Evolutionary conservation across 225 moss, liverwort and hornwort genomes (phyloP), one percentile per base, ranked within the genome.

Genomic region (Sphagnum tenellum): DNA sequence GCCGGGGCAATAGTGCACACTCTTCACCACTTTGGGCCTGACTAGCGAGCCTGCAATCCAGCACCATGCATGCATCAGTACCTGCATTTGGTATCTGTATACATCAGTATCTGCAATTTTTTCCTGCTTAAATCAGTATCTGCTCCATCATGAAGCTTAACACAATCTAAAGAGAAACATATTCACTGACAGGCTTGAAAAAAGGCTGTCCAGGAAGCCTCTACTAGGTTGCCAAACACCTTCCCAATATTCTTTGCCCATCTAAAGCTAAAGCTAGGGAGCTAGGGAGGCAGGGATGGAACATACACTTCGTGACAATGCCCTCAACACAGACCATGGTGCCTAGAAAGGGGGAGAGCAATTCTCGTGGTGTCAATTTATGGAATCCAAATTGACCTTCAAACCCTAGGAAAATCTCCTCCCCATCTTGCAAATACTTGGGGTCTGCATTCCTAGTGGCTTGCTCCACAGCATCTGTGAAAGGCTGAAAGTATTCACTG

Each of bases 371-470:
- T 60, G 88, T 86, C 4, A 91, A 83, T 65, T 74, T 76, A 69
- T 88, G 88, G 57, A 88, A 88, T n/a, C 91, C 91, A 56, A 91
- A 91, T 48, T 76, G 79, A 11, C 91, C 91, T 74, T 91, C 88
- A 29, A 91, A 91, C 2, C 91, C 91, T 63, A 86, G 75, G 51
- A 83, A 80, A 68, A 91, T 73, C 48, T 91, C 90, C 64, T 91
- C 91, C 44, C 79, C 91, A 64, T 77, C 86, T 4, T 66, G 64
- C 8, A 88, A 50, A 55, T 82, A 88, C 70, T 88, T 91, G 4
- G 86, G 76, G 49, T 91, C 77, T 3, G 84, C 72, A 71, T 85
- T 81, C 62, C 60, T 81, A 3, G 79, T 79, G 69, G 78, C 83
- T 71, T 91, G 86, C 57, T 81, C 83, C 63, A 87, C 49, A 0